These are phyloP conservation scores for Kokia cookei DNA, from an alignment of 441 rosid genomes.

Conservation along the genomic window DNA sequence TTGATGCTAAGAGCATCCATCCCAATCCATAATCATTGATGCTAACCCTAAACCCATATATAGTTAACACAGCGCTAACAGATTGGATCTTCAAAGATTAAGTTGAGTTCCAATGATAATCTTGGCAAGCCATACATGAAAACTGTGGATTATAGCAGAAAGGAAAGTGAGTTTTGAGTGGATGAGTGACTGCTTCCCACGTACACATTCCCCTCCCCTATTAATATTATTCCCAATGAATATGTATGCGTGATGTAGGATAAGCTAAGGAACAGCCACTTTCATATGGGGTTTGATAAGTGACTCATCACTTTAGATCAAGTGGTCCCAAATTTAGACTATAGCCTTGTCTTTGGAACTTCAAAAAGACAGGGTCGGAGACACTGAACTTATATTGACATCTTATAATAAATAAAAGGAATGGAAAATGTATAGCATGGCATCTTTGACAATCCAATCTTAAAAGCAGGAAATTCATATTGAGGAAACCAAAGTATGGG, in stretches of 20 bases:
- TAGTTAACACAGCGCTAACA: not conserved
- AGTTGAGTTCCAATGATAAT: not conserved
- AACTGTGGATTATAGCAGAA: not conserved
- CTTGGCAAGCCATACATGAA: not conserved
- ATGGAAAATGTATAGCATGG: not conserved
- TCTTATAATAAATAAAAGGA: not conserved
- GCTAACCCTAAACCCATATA: not conserved
- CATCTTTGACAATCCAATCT: not conserved
- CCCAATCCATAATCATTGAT: not conserved
- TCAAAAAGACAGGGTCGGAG: not conserved
- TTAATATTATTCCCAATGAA: not conserved
- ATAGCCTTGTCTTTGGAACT: not conserved
- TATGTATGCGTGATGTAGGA: not conserved
- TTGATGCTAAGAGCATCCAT: not conserved
- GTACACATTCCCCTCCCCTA: not conserved
- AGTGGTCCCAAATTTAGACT: not conserved
- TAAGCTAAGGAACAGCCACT: not conserved
- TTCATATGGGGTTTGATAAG: not conserved
- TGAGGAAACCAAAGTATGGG: not conserved
- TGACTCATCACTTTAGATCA: not conserved
- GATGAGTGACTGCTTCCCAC: not conserved
- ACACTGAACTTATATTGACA: not conserved
- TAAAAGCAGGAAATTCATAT: not conserved
- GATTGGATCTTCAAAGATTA: not conserved
- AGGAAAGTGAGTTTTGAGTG: not conserved